Conservation (phyloP, 2,329 filamentous ascomycete genomes). For the Ophiostoma sp. region DNA sequence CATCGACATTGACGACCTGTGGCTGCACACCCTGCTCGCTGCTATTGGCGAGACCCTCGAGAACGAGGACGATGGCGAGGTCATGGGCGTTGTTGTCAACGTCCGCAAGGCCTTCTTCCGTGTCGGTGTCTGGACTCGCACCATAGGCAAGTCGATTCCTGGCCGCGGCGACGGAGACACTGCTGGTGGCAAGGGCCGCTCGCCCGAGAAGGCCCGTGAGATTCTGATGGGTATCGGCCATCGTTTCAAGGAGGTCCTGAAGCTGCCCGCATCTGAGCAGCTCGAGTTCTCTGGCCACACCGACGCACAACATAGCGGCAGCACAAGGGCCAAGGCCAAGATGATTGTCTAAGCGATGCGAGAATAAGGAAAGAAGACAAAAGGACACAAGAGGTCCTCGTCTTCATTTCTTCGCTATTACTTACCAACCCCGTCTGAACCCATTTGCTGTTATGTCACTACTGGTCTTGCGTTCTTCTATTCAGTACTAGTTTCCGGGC, state of each 20-base stretch:
- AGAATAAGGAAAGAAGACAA: no score
- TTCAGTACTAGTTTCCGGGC: background rate
- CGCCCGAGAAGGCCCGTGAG: conserved; percentile 75
- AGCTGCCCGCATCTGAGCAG: conserved; percentile 66
- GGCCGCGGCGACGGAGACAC: conserved; percentile 67
- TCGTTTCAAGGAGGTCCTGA: conserved; percentile 88
- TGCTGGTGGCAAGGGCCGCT: conserved; percentile 71
- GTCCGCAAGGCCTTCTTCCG: conserved; percentile 98
- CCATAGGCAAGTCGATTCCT: conserved; percentile 77
- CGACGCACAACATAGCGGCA: conserved; percentile 86
- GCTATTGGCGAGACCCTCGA: conserved; percentile 98
- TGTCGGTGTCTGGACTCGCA: conserved; percentile 95
- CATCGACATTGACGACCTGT: conserved; percentile 88
- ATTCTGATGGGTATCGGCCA: conserved; percentile 77
- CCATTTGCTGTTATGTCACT: conserved; percentile 12
- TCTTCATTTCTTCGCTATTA: conserved; percentile 1
- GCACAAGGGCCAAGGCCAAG: conserved; percentile 93
- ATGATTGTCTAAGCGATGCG: conserved; percentile 61
- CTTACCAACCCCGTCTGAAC: background rate
- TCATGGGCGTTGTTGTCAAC: conserved; percentile 99
- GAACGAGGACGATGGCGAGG: conserved; percentile 87
- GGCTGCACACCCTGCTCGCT: conserved; percentile 94
- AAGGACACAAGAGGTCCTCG: background rate
- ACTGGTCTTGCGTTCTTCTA: background rate
- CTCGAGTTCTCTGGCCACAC: conserved; percentile 97